Evolutionary conservation across 2,329 filamentous ascomycete species (phyloP), one percentile per base, ranked within the genome.

Genomic region (Penicillium italicum): DNA sequence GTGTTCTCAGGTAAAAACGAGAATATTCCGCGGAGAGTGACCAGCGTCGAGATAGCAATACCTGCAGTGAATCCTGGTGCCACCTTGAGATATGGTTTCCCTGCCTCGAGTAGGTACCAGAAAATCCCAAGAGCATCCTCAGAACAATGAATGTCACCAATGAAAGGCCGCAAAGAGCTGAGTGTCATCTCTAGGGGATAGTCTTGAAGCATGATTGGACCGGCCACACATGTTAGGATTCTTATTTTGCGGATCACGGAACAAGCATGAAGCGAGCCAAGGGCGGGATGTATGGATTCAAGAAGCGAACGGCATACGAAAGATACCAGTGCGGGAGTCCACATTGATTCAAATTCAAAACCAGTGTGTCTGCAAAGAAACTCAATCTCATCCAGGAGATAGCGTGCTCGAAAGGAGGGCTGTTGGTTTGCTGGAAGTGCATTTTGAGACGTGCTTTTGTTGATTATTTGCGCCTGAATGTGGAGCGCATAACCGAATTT

Each of bases 121-220:
- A 89, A 85, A 33, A 99, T 83, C 0, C 92, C 93, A 42, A 97
- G 80, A 1, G 90, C 87, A 75, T 99, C 94, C 67, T 96, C 90
- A 10, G 92, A 89, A 72, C 93, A 97, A 67, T 95, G 88, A 0
- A 87, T 82, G 63, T 97, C 88, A 1, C 87, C 87, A 6, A 97
- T 78, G 62, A 91, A 95, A 0, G 86, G 85, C 10, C 88, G 82
- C 20, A 96, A 79, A 1, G 89, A 87, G 65, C 91, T 89, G 1
- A 99, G 79, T 0, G 96, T 80, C 89, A 97, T 94, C 71, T 99
- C 90, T 14, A 97, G 72, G 11, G 91, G 89, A 68, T 97, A 97
- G 0, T 88, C 89, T 38, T 84, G 77, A 24, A 88, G 79, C n/a
- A 89, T 89, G 48, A 86, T 80, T 0, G 83, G 71, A 0, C 91